phyloP scores from a whole-genome alignment of 495 filamentous ascomycete species.

The Talaromyces adpressus region DNA sequence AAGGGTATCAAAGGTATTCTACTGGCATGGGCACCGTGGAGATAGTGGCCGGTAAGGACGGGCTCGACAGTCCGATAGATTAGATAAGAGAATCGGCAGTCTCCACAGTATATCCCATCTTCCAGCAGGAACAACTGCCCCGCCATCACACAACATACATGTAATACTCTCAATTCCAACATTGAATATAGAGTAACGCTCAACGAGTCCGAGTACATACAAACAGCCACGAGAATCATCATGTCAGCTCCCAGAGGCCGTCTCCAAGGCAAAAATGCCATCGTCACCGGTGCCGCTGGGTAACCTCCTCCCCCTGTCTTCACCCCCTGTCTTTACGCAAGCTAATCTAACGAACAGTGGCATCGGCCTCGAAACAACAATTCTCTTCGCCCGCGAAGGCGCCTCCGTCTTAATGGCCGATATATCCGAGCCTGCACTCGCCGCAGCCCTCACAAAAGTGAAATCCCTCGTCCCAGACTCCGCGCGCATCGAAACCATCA shows the following conservation, averaged over 20 bases:
- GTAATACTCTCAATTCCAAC: background rate
- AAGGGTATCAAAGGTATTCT: too few relatives aligned
- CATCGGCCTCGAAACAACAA: constrained; percentile 90
- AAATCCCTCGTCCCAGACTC: constrained; percentile 60
- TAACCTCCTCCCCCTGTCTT: constrained; percentile 32
- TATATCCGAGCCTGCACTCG: constrained; percentile 65
- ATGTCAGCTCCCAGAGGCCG: constrained; percentile 36
- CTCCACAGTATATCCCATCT: background rate
- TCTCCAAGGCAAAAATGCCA: constrained; percentile 84
- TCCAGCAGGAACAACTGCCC: background rate
- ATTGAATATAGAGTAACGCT: too few relatives aligned
- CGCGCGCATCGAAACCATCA: constrained; percentile 50
- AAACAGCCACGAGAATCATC: background rate
- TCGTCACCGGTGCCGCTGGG: constrained; percentile 91
- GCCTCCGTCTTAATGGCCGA: constrained; percentile 83
- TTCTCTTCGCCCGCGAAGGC: constrained; percentile 88
- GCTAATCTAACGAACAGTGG: constrained; percentile 46
- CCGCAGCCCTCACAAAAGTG: constrained; percentile 62
- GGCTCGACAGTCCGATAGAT: background rate
- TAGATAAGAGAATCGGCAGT: constrained; percentile 7
- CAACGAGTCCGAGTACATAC: background rate
- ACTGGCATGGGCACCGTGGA: background rate
- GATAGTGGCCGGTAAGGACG: background rate
- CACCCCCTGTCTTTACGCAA: background rate
- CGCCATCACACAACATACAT: constrained; percentile 2